Base-by-base conservation (phyloP, 441 rosid genomes). In the Sinapis alba region DNA sequence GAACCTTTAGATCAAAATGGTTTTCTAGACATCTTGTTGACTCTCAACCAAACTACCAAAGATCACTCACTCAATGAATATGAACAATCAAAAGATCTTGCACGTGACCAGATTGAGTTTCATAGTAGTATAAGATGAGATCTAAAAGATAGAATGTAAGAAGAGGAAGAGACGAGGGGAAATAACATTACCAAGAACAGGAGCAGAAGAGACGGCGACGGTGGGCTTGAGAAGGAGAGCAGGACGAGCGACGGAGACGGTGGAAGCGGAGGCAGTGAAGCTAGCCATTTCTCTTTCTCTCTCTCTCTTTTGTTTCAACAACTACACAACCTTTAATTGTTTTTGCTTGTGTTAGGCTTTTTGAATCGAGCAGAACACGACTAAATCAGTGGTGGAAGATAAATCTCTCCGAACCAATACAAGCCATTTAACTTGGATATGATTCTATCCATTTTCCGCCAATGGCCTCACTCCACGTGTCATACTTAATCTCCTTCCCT, bases 381-480 rank as follows among this genome's bases (percentile, higher is more conserved):
- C 70, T 61, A 66, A 78, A 74, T 32, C 15, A 15, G 78, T 62
- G 74, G 78, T 68, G 75, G 30, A 45, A 45, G 23, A 6, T 20
- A 69, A 50, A 75, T 60, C 77, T 38, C 1, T 54, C 6, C 12
- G 24, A 59, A 65, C 72, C 78, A 74, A 63, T 36, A 47, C 68
- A 74, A 69, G 67, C 79, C 82, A 74, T 59, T 41, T 58, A 50
- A 58, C 56, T 74, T 59, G 77, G 85, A 83, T 67, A 84, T 86
- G 86, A 78, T 62, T 67, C 79, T 86, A 89, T 89, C 98, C 71
- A 50, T 54, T 27, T 4, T n/a, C 19, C 23, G 16, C 93, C 97
- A 88, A 84, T 70, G 79, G 51, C 0, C 2, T 78, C 32, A 13
- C 0, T 74, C 88, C 95, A 90, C 97, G 90, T 93, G 90, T 78